Conservation (phyloP, 208 protist genomes). For the Leishmania mexicana region DNA sequence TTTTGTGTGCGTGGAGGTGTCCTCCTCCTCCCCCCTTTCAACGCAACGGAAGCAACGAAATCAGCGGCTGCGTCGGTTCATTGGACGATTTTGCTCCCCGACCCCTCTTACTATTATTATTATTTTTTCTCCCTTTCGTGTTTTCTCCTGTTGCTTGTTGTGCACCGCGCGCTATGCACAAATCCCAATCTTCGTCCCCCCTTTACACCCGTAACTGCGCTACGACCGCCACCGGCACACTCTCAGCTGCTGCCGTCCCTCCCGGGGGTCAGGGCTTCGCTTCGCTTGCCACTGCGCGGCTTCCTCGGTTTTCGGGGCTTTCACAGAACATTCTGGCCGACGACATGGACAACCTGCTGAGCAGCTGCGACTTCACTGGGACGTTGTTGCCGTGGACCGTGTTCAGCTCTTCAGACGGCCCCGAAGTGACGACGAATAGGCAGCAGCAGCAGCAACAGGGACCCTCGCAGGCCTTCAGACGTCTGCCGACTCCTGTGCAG, state of each 20-base stretch:
- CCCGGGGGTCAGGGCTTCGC: background rate
- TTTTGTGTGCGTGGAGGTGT: background rate
- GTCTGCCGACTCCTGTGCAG: background rate
- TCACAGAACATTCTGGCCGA: background rate
- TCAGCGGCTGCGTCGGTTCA: background rate
- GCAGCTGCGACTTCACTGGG: background rate
- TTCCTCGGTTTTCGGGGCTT: background rate
- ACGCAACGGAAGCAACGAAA: background rate
- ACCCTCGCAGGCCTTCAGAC: background rate
- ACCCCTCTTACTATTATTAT: background rate
- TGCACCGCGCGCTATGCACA: background rate
- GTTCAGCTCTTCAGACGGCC: background rate
- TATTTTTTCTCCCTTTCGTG: background rate
- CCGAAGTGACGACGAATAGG: background rate
- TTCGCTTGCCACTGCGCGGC: background rate
- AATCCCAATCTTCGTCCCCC: background rate
- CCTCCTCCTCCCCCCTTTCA: background rate
- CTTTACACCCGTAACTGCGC: background rate
- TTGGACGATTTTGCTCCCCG: background rate
- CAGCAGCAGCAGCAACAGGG: background rate
- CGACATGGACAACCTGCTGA: background rate
- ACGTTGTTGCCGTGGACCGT: background rate
- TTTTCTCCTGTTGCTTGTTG: slow-evolving; percentile 3
- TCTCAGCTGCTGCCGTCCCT: background rate
- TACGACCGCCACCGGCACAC: background rate